phyloP scores from a whole-genome alignment of 116 monocot species.

The Phalaenopsis hybrid region DNA sequence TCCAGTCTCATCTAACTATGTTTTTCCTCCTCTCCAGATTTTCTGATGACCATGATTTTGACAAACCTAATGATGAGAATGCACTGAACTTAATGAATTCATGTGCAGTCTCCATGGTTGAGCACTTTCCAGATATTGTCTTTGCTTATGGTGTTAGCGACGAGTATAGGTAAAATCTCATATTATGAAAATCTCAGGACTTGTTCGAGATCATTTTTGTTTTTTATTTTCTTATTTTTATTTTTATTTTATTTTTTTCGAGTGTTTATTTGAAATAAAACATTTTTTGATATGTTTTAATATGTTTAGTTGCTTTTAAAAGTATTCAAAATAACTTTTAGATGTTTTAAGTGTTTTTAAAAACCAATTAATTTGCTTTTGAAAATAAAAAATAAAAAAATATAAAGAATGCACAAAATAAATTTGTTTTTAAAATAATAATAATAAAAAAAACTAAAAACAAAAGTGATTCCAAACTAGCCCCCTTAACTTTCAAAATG shows the following conservation, averaged over 20 bases:
- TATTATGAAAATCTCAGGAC: background rate
- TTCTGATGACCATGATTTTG: conserved; percentile 52
- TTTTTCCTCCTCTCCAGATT: conserved; percentile 34
- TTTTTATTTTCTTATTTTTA: no score
- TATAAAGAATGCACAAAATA: no score
- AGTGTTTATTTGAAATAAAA: background rate
- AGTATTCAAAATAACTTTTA: no score
- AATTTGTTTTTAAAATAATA: no score
- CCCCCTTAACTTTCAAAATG: background rate
- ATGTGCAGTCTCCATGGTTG: conserved; percentile 61
- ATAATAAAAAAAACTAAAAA: no score
- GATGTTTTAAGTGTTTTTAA: no score
- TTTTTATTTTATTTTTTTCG: no score
- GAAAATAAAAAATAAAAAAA: no score
- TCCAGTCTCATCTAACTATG: background rate
- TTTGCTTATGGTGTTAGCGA: conserved; percentile 95
- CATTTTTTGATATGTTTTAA: no score
- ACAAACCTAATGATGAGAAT: conserved; percentile 79
- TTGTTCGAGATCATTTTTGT: background rate
- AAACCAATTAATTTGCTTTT: no score
- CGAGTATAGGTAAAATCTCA: conserved; percentile 64
- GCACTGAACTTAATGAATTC: conserved; percentile 80
- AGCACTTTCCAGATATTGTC: conserved; percentile 73
- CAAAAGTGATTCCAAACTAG: background rate
- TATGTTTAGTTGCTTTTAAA: no score